Evolutionary conservation across 108 stramenopile species (phyloP), one percentile per base, ranked within the genome.

Genomic region (Nitzschia putrida): DNA sequence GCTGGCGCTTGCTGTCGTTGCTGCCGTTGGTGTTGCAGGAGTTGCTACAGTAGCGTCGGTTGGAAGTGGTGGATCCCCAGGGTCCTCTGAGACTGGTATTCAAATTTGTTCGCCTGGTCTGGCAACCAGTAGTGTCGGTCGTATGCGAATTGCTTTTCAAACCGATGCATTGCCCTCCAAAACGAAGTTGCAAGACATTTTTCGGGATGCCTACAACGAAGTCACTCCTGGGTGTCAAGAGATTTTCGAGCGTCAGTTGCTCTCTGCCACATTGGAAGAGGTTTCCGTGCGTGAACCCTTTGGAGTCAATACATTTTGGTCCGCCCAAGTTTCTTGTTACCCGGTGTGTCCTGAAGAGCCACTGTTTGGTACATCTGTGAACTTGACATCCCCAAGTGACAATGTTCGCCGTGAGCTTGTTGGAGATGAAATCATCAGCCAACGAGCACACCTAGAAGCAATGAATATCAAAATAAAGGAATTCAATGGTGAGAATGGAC

Each of bases 241-340:
- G 51, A 7, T 52, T 11, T 65, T 18, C 37, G 64, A 65, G 22
- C 45, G 64, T 16, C 64, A 65, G 39, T 4, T 14, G 8, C 10
- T 65, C 13, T 7, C 7, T 52, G 64, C 50, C 21, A 16, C 7
- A 12, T 25, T 65, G 24, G 14, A 43, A 8, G 60, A 61, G 20
- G 41, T 25, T 42, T 7, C 10, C 24, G 24, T 23, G 7, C 47
- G 50, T 51, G 42, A 42, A 12, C 7, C 50, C 18, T 63, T 43
- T 44, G 64, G 64, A 26, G 8, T 65, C 26, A 37, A 65, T 5
- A 65, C 64, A 16, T 65, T 26, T 25, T 65, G 64, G 64, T 37
- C 10, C 10, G 23, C 51, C 8, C 23, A 8, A 14, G 50, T 65
- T 10, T 65, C 64, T 7, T 65, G 64, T 20, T 65, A 50, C 26